Conservation (phyloP, 805 yeast species). For the Sugiyamaella marilandica region DNA sequence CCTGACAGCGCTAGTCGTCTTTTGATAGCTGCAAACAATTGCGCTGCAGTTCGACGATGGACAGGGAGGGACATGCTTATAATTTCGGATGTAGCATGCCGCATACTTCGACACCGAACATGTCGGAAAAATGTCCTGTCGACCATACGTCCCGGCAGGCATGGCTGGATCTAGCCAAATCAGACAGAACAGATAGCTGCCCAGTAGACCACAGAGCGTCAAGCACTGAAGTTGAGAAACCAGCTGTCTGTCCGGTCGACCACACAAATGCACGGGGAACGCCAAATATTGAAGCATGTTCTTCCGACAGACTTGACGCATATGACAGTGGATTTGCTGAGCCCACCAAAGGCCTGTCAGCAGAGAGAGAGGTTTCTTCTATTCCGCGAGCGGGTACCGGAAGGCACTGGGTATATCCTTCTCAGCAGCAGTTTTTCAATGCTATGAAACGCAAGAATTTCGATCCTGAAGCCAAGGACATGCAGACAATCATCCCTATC, state of each 20-base stretch:
- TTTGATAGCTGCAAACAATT: too few relatives aligned
- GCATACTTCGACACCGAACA: neutral
- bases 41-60: neutral
- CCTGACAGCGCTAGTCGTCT: too few relatives aligned
- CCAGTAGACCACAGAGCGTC: neutral
- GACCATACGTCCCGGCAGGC: constrained; percentile 40
- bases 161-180: constrained; percentile 18
- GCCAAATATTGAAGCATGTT: constrained; percentile 36
- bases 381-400: constrained; percentile 71
- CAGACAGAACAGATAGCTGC: constrained; percentile 3
- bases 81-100: neutral
- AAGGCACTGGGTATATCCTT: constrained; percentile 89
- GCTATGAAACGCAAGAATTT: constrained; percentile 91
- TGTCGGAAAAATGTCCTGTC: constrained; percentile 43
- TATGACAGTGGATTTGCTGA: constrained; percentile 1
- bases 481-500: constrained; percentile 88
- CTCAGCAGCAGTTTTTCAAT: constrained; percentile 88
- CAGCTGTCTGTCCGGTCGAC: constrained; percentile 60
- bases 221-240: neutral
- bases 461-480: constrained; percentile 75
- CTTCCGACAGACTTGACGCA: constrained; percentile 20
- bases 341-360: constrained; percentile 43
- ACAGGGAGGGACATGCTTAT: neutral
- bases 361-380: constrained; percentile 71
- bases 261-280: constrained; percentile 29